These are phyloP conservation scores for Fusarium albidum DNA, from an alignment of 2,329 filamentous ascomycete species.

Conservation along the genomic window DNA sequence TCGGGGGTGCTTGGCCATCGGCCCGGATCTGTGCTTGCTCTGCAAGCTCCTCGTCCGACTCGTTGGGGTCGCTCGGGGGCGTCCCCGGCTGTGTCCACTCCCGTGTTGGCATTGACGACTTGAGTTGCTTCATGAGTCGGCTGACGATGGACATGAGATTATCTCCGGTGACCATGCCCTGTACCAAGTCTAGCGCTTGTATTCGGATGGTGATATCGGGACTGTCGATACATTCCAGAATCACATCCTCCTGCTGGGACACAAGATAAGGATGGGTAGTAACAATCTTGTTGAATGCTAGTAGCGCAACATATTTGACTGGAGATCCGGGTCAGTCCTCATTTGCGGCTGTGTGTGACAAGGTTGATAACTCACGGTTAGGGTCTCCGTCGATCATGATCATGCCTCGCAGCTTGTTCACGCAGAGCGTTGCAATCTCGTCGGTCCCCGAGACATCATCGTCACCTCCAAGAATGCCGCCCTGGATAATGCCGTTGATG, in stretches of 20 bases:
- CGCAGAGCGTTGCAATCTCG: constrained; percentile 90
- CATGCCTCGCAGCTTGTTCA: constrained; percentile 93
- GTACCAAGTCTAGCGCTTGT: constrained; percentile 88
- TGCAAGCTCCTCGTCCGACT: constrained; percentile 61
- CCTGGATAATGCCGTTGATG: constrained; percentile 97
- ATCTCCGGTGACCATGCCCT: constrained; percentile 91
- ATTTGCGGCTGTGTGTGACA: background rate
- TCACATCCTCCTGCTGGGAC: constrained; percentile 92
- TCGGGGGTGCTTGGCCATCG: constrained; percentile 58
- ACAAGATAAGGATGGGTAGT: constrained; percentile 87
- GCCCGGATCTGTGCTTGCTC: constrained; percentile 43
- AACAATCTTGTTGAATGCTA: constrained; percentile 96
- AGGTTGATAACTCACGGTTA: constrained; percentile 71
- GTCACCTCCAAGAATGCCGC: constrained; percentile 86
- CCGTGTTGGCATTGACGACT: constrained; percentile 64
- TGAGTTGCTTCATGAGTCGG: constrained; percentile 86
- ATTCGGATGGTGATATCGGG: constrained; percentile 94
- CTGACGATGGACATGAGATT: constrained; percentile 86
- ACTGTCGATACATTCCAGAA: constrained; percentile 95
- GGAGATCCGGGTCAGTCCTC: constrained; percentile 20
- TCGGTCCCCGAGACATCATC: constrained; percentile 84
- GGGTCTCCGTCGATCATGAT: constrained; percentile 92
- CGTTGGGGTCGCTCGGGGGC: constrained; percentile 54
- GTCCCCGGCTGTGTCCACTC: constrained; percentile 53
- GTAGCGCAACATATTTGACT: constrained; percentile 97